Conservation (phyloP, 805 yeast genomes). For the Cyberlindnera amylophila region DNA sequence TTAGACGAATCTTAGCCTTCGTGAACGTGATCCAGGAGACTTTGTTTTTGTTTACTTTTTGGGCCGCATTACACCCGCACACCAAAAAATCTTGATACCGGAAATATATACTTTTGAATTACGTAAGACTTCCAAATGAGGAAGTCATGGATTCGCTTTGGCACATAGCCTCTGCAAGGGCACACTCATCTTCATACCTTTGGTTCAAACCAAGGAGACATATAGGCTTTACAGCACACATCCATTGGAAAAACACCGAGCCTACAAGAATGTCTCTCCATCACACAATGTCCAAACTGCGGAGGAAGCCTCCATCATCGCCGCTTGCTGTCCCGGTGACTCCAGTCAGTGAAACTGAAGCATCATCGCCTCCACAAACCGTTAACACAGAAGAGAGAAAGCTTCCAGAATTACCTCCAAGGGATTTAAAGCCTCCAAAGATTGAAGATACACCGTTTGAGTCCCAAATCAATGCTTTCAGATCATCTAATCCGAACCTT, state of each 20-base stretch:
- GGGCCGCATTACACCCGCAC: no score
- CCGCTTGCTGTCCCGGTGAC: not conserved
- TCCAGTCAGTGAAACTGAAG: not conserved
- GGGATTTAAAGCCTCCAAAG: not conserved
- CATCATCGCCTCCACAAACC: not conserved
- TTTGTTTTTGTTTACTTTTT: constrained; percentile 3
- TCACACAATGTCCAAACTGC: not conserved
- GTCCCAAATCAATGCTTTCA: constrained; percentile 7
- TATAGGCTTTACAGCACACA: no score
- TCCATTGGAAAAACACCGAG: no score
- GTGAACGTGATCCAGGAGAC: no score
- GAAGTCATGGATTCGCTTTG: not conserved
- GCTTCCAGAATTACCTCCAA: not conserved
- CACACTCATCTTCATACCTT: no score
- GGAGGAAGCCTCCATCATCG: constrained; percentile 13
- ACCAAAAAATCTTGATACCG: no score
- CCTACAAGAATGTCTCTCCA: not conserved
- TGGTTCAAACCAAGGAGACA: no score
- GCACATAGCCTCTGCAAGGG: constrained; percentile 3
- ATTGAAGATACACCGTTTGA: not conserved
- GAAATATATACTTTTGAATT: no score
- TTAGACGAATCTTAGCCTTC: no score
- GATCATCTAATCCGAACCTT: constrained; percentile 25
- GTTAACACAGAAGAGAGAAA: not conserved
- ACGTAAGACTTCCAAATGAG: not conserved